Evolutionary conservation across 2,329 filamentous ascomycete species (phyloP).

Genomic region (Cladorrhinum sp.): DNA sequence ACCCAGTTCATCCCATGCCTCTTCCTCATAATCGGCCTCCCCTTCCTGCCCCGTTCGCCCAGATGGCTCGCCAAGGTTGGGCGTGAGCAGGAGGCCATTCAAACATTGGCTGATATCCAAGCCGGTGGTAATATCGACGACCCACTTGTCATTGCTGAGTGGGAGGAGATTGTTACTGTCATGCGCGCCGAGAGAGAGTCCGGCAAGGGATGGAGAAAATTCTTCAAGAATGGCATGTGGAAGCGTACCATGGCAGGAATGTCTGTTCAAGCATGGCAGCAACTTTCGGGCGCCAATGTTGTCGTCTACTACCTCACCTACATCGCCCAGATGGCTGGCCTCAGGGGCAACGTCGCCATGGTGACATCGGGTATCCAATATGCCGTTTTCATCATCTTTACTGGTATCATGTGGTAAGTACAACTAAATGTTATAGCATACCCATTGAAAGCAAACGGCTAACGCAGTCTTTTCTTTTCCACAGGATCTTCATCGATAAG

Average conservation of each 20-base stretch:
- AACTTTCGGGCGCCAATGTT: conserved; percentile 51
- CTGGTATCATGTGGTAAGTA: conserved; percentile 38
- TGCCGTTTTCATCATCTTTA: conserved; percentile 46
- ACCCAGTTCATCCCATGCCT: conserved; percentile 61
- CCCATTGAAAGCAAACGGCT: background rate
- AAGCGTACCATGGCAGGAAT: conserved; percentile 54
- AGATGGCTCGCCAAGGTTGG: conserved; percentile 63
- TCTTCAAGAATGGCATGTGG: conserved; percentile 53
- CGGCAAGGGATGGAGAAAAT: conserved; percentile 37
- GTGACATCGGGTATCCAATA: conserved; percentile 46
- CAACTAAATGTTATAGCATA: no score
- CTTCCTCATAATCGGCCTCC: conserved; percentile 55
- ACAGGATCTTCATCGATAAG: conserved; percentile 39
- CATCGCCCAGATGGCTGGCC: conserved; percentile 58
- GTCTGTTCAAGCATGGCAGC: conserved; percentile 57
- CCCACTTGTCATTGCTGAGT: conserved; percentile 56
- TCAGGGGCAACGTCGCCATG: conserved; percentile 44
- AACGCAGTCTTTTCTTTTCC: background rate
- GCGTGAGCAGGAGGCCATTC: conserved; percentile 53
- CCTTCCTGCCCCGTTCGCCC: conserved; percentile 60
- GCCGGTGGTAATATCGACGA: conserved; percentile 52
- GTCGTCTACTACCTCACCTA: conserved; percentile 60
- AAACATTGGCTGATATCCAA: conserved; percentile 56
- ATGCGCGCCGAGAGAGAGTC: conserved; percentile 38
- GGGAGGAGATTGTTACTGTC: conserved; percentile 48